Percentiles rank a stretch among this genome's conserved stretches.
Conservation (phyloP, 2,329 filamentous ascomycete species). For the Venturiaceae sp. region DNA sequence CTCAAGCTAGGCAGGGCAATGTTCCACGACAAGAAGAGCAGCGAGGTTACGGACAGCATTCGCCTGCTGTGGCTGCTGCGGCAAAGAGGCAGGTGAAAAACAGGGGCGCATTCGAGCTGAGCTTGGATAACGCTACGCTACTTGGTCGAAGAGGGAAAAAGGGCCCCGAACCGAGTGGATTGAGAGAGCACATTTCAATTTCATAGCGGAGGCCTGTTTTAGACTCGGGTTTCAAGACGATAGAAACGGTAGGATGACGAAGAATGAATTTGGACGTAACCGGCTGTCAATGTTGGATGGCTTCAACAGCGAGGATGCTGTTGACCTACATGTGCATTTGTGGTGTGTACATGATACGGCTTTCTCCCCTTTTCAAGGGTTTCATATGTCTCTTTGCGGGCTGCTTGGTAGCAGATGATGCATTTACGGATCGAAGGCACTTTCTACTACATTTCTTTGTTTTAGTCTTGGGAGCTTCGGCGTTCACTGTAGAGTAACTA, state of each 20-base stretch:
- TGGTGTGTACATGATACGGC: background rate
- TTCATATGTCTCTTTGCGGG: background rate
- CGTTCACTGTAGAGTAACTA: background rate
- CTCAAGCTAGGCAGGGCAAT: conserved; percentile 49
- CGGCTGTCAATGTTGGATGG: background rate
- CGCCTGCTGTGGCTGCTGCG: conserved; percentile 70
- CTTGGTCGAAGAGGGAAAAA: conserved; percentile 60
- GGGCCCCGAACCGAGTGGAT: conserved; percentile 28
- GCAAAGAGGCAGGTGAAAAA: conserved; percentile 71
- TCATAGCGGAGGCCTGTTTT: background rate
- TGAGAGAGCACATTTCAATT: conserved; percentile 25
- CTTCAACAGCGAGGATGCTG: background rate
- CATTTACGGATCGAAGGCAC: background rate
- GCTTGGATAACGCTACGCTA: conserved; percentile 80
- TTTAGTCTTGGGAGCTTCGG: background rate
- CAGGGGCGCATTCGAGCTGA: conserved; percentile 83
- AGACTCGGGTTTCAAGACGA: background rate
- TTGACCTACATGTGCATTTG: background rate
- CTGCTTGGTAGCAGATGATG: background rate
- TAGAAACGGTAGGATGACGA: background rate
- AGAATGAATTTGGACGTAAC: background rate
- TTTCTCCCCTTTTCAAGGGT: background rate
- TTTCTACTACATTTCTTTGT: background rate
- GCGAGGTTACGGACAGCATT: conserved; percentile 82
- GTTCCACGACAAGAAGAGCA: conserved; percentile 40